Evolutionary conservation across 2,329 filamentous ascomycete species (phyloP).

Genomic region (Arthrobotrys sinensis): DNA sequence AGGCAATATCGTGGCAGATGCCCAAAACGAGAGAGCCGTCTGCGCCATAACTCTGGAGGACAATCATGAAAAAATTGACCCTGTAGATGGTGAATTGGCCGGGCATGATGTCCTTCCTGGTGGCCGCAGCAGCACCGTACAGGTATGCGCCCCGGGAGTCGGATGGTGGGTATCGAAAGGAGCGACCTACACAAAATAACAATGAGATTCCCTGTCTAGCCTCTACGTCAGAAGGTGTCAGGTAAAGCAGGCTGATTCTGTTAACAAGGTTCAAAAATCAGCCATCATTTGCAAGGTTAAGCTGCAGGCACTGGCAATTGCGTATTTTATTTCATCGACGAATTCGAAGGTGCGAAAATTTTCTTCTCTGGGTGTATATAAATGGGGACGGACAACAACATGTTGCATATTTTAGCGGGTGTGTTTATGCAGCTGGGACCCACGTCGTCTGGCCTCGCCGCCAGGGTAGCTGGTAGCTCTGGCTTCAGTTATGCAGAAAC

Average conservation of each 20-base stretch:
- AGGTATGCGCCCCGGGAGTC: conserved; percentile 47
- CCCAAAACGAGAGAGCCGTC: conserved; percentile 44
- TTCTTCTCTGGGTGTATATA: conserved; percentile 52
- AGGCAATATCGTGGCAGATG: conserved; percentile 53
- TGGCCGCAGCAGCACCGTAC: conserved; percentile 32
- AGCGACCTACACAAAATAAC: conserved; percentile 54
- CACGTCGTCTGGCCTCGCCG: conserved; percentile 53
- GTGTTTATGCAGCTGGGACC: conserved; percentile 59
- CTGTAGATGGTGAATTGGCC: conserved; percentile 55
- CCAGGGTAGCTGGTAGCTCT: conserved; percentile 46
- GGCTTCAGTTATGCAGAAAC: conserved; percentile 28
- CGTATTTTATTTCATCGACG: conserved; percentile 51
- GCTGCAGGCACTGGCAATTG: conserved; percentile 60
- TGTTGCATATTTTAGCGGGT: conserved; percentile 62
- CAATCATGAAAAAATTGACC: conserved; percentile 5
- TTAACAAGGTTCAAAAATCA: conserved; percentile 58
- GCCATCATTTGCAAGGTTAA: conserved; percentile 56
- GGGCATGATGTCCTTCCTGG: conserved; percentile 34
- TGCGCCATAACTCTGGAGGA: conserved; percentile 27
- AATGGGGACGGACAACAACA: conserved; percentile 61
- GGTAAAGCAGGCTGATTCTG: conserved; percentile 39
- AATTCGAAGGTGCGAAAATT: conserved; percentile 58
- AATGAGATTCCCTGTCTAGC: conserved; percentile 51
- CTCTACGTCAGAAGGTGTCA: conserved; percentile 60
- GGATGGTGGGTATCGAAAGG: conserved; percentile 53